Base-by-base conservation (phyloP, 1,284 basidiomycete genomes). In the Apiotrichum veenhuisii region DNA sequence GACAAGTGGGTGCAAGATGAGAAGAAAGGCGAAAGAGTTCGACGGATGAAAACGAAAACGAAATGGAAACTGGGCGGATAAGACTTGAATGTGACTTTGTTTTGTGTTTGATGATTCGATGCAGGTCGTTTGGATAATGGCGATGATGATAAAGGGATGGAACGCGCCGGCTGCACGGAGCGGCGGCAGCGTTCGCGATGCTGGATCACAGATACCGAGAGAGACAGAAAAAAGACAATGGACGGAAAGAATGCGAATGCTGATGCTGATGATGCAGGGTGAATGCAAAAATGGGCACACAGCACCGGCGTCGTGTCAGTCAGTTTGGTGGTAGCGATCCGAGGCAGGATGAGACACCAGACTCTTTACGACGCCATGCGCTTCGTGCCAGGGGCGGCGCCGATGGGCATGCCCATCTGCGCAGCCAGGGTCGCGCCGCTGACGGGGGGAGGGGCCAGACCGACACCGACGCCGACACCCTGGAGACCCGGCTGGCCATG, bases 391-490 rank as follows among this genome's bases (percentile, higher is more conserved):
- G 18, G 15, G 7, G 18, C 26, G 10, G 18, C 26, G 25, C 49
- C 49, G 20, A 51, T 22, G 37, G 52, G 44, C 54, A 59, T 52
- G 54, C 54, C 54, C 50, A 53, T 56, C 46, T 52, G 51, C 18
- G 25, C 34, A 7, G 51, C 41, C 18, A 52, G 42, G 42, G 20
- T 22, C 43, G 27, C 15, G 20, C 30, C 43, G 41, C 45, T 44
- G 45, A 59, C 55, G 5, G 57, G 66, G 48, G 67, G 67, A 3
- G 67, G 67, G 0, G 55, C 64, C 44, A 69, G 52, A 25, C 67
- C 67, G 37, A 69, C 67, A 23, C 67, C 67, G 37, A 69, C 67
- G 20, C 67, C 67, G 43, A 69, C 67, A 34, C 61, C 57, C 33
- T 57, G 55, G 45, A 14, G n/a, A 33, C n/a, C 36, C 1, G 37